Evolutionary conservation across 495 filamentous ascomycete species (phyloP).

Genomic region (Apodospora peruviana): DNA sequence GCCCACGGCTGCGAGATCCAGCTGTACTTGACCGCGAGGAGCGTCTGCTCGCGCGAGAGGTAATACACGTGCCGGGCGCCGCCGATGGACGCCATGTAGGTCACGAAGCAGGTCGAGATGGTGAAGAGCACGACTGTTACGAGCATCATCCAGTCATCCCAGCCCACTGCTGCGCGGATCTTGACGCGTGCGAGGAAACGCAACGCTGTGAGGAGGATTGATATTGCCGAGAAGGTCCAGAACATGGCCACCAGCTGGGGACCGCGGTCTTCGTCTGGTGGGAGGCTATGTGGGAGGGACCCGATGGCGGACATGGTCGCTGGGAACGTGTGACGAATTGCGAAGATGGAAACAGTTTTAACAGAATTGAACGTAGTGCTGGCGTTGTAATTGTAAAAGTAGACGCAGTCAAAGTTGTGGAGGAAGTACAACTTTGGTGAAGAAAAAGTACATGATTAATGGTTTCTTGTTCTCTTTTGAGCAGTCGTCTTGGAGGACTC

Average conservation of each 20-base stretch:
- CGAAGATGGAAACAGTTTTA: too few species aligned
- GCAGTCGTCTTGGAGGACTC: too few species aligned
- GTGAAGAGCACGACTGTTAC: background rate
- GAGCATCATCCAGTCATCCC: constrained; percentile 1
- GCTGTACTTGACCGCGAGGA: background rate
- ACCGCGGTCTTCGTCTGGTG: constrained; percentile 1
- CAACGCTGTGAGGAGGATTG: background rate
- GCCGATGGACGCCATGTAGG: constrained; percentile 1
- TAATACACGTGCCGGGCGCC: constrained; percentile 2
- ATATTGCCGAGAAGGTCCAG: background rate
- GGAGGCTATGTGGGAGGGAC: background rate
- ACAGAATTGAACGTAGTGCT: too few species aligned
- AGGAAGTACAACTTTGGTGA: too few species aligned
- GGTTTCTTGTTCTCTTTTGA: too few species aligned
- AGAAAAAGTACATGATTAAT: too few species aligned
- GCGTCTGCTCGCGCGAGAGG: background rate
- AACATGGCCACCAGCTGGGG: background rate
- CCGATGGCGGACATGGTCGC: too few species aligned
- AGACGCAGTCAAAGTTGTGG: too few species aligned
- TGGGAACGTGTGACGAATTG: too few species aligned
- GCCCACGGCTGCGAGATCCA: constrained; percentile 1
- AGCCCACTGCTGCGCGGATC: background rate
- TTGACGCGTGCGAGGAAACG: background rate
- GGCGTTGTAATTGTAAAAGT: too few species aligned
- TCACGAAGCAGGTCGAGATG: constrained; percentile 1